Base-by-base conservation (phyloP, 1,139 yeast genomes). In the Zygoascus hellenicus region DNA sequence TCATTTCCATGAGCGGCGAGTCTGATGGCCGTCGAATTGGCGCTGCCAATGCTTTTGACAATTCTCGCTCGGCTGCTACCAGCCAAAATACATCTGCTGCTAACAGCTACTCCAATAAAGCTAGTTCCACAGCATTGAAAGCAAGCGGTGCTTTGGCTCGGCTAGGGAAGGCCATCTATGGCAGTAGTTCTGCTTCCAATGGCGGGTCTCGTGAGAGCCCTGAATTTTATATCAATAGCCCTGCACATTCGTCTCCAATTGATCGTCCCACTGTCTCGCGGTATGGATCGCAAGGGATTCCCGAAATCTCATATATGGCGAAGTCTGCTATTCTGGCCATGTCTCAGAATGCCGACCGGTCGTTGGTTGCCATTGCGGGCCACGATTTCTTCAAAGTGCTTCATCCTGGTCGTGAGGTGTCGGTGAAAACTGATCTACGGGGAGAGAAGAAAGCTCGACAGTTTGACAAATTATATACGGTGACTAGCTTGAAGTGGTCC, bases 401-500 rank as follows among this genome's bases (percentile, higher is more conserved):
- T 9, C 48, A 55, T 3, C 51, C 60, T 30, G 56, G 48, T 16
- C 50, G 55, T 22, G 53, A 48, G 10, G 48, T 56, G 17, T 41
- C 49, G 42, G 52, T 47, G 19, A 43, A 47, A 16, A 51, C 48
- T 44, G 58, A 60, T 41, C 39, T 54, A 47, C 48, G 52, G 46
- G 54, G 50, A 47, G 37, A 56, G 48, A 50, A 51, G 5, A 57
- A 54, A 9, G 42, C 56, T 10, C 49, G 59, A 17, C 63, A 59
- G 31, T 58, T 59, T 42, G 64, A 62, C 34, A 62, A 62, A 38
- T 52, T 60, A 15, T 58, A 58, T 43, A 54, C 61, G n/a, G 68
- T 66, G 2, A 62, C 69, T 0, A 61, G 65, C 13, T 54, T 68
- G 38, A 60, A 63, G 40, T 69, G 73, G 73, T 72, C 71, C 9